These are phyloP conservation scores for Phytophthora rubi DNA, from an alignment of 352 stramenopile genomes.

Conservation along the genomic window DNA sequence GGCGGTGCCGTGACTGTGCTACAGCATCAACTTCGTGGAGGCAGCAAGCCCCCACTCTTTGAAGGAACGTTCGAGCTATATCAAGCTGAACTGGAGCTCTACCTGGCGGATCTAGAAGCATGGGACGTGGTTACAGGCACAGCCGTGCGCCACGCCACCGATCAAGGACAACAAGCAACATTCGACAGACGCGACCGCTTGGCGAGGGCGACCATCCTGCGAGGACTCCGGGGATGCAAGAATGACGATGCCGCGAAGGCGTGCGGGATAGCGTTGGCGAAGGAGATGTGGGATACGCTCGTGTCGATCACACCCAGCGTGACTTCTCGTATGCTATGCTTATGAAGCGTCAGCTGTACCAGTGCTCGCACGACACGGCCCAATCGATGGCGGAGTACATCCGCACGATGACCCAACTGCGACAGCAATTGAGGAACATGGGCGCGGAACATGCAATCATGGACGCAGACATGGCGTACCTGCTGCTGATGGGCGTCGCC, in stretches of 20 bases:
- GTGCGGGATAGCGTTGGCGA: background rate
- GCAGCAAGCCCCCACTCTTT: background rate
- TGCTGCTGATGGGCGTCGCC: background rate
- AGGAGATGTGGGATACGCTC: background rate
- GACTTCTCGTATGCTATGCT: background rate
- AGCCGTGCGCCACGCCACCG: background rate
- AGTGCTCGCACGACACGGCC: background rate
- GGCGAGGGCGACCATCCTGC: background rate
- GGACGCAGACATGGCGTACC: background rate
- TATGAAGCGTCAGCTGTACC: background rate
- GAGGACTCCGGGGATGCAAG: slow-evolving; percentile 4
- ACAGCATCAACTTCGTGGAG: background rate
- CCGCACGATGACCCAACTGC: background rate
- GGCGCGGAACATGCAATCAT: background rate
- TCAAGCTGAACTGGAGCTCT: background rate
- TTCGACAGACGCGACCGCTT: background rate
- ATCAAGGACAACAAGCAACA: background rate
- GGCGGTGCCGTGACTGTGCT: background rate
- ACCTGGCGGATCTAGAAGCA: background rate
- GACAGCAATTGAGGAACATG: background rate
- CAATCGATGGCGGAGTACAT: background rate
- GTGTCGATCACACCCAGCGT: background rate
- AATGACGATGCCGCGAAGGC: slow-evolving; percentile 13
- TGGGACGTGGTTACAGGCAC: background rate
- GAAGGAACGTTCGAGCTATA: background rate